phyloP scores from a whole-genome alignment of 371 early-diverging fungal species.

The Mucor circinelloides region DNA sequence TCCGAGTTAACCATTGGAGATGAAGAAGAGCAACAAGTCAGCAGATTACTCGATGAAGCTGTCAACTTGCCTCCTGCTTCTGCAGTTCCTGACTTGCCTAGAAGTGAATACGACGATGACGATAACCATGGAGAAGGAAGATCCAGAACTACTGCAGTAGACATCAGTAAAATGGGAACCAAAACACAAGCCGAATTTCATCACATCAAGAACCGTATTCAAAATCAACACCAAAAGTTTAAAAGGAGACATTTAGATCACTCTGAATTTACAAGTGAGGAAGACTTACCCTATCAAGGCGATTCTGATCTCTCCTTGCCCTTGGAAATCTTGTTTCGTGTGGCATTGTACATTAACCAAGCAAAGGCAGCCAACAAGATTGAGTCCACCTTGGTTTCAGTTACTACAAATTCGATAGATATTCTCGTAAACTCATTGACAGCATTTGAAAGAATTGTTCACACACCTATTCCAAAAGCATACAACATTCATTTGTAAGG shows the following conservation, averaged over 20 bases:
- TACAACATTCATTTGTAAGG: conserved; percentile 73
- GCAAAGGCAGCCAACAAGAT: conserved; percentile 49
- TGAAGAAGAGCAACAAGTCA: conserved; percentile 10
- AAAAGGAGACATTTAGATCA: conserved; percentile 21
- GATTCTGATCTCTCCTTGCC: conserved; percentile 59
- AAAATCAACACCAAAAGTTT: conserved; percentile 16
- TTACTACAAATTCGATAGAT: conserved; percentile 47
- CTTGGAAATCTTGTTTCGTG: conserved; percentile 57
- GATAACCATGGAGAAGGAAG: not conserved
- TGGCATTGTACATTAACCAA: conserved; percentile 56
- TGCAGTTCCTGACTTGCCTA: conserved; percentile 4
- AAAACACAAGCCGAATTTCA: not conserved
- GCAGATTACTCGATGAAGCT: conserved; percentile 11
- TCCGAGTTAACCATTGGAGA: not conserved
- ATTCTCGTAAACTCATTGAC: conserved; percentile 67
- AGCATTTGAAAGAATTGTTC: conserved; percentile 73
- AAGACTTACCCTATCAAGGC: conserved; percentile 44
- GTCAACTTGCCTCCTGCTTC: conserved; percentile 2
- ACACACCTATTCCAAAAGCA: conserved; percentile 80
- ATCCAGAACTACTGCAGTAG: not conserved
- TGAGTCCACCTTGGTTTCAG: conserved; percentile 53
- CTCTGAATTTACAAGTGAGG: conserved; percentile 35
- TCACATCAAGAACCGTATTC: conserved; percentile 6
- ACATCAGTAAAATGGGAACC: not conserved
- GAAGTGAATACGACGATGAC: not conserved